These are phyloP conservation scores for Penstemon davidsonii DNA, from an alignment of 257 asterid genomes.

Conservation along the genomic window DNA sequence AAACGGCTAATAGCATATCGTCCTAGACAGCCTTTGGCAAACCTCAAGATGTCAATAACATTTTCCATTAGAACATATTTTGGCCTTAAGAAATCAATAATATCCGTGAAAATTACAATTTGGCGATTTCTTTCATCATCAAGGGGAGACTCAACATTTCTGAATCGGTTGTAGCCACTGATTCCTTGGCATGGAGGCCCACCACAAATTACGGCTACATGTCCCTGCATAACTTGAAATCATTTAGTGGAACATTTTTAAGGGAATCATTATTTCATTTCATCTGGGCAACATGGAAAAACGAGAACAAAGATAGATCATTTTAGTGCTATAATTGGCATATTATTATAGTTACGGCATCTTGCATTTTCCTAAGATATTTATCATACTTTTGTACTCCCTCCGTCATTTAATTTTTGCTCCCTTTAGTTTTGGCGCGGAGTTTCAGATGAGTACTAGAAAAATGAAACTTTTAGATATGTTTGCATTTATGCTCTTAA, in stretches of 20 bases:
- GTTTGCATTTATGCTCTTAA: no score
- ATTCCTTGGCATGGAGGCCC: conserved; percentile 67
- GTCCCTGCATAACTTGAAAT: conserved; percentile 41
- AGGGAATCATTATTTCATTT: neutral
- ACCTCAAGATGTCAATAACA: conserved; percentile 52
- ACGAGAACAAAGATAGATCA: neutral
- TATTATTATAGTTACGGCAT: conserved; percentile 3
- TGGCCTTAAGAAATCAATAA: conserved; percentile 50
- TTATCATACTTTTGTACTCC: neutral
- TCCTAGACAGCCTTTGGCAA: conserved; percentile 50
- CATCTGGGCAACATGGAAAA: neutral
- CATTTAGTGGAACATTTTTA: conserved; percentile 14
- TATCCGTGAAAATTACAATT: conserved; percentile 49
- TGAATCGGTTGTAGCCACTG: conserved; percentile 57
- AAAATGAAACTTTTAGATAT: no score
- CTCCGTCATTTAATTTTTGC: no score
- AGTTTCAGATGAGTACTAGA: no score
- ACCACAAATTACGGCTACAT: conserved; percentile 53
- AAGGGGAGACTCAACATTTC: conserved; percentile 50
- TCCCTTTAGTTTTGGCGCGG: no score
- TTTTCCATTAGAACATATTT: conserved; percentile 57
- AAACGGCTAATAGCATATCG: conserved; percentile 53
- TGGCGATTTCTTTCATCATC: conserved; percentile 49
- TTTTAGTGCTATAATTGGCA: neutral
- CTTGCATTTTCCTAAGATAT: neutral